Evolutionary conservation across 768 basidiomycete genomes (phyloP), one percentile per base, ranked within the genome.

Genomic region (Podaxis sp.): DNA sequence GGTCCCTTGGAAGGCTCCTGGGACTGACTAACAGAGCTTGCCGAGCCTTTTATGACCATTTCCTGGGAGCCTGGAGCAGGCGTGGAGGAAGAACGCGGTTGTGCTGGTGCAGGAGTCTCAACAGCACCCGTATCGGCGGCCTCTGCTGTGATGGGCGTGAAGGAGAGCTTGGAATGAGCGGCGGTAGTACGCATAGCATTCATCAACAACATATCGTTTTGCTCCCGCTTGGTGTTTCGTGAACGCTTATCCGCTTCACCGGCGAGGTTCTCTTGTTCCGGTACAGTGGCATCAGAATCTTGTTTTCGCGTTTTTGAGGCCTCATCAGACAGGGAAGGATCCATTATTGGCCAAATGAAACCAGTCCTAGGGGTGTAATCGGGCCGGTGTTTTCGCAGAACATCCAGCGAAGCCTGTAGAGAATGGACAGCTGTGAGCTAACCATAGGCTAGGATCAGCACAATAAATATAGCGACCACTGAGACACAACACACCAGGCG

Each of bases 141-240:
- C 57, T 71, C 73, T 12, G 73, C 65, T 58, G 74, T 68, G 48
- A 72, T 78, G 38, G 82, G 75, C 33, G 81, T 74, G 61, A 86
- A 80, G 0, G 84, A 75, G 64, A 79, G 78, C 65, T 78, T 85
- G 19, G 90, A 83, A 67, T 93, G 90, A 52, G 82, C 76, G 5
- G 90, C 91, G 0, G 92, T 92, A 3, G 90, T 84, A 66, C 81
- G 84, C 90, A 95, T 91, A 7, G 93, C 93, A 64, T 89, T 87
- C 69, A 86, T 75, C 66, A 94, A 80, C 22, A 92, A 80, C 66
- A 82, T 76, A 61, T 80, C 85, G 70, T 93, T 92, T 70, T 89
- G 85, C 66, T 84, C 84, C 67, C 83, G 87, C 69, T 82, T 86
- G 24, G 77, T 76, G 22, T 67, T 69, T 19, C 73, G 72, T 26